phyloP scores from a whole-genome alignment of 2,329 filamentous ascomycete species.

The Fonsecaea monophora region DNA sequence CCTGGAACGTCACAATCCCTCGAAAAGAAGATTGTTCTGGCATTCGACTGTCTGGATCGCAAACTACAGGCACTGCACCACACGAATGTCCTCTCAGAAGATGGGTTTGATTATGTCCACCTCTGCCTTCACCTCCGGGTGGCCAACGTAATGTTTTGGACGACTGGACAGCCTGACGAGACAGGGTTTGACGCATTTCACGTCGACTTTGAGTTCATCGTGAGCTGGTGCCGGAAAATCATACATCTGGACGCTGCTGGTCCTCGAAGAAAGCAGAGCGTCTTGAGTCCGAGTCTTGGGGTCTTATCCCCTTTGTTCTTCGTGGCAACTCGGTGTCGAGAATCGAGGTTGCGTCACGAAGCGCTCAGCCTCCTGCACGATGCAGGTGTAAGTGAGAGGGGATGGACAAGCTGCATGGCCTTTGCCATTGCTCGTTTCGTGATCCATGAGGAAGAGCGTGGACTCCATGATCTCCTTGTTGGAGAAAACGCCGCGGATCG shows the following conservation, averaged over 20 bases:
- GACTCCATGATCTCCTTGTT: neutral
- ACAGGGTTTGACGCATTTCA: slow-evolving; percentile 19
- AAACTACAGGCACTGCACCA: slow-evolving; percentile 10
- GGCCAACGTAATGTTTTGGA: slow-evolving; percentile 19
- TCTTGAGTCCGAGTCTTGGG: slow-evolving; percentile 46
- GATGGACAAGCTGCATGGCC: slow-evolving; percentile 32
- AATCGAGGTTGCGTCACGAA: slow-evolving; percentile 57
- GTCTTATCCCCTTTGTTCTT: slow-evolving; percentile 70
- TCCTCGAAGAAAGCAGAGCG: neutral
- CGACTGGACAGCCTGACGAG: slow-evolving; percentile 12
- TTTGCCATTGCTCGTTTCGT: slow-evolving; percentile 23
- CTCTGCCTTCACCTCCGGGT: slow-evolving; percentile 20
- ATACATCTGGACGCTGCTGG: slow-evolving; percentile 6
- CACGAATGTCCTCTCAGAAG: neutral
- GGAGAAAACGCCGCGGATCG: neutral
- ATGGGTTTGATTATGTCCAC: slow-evolving; percentile 13
- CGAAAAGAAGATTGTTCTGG: slow-evolving; percentile 6
- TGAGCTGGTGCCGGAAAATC: slow-evolving; percentile 15
- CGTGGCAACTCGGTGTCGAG: slow-evolving; percentile 69
- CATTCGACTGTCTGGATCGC: neutral
- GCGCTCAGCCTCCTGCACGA: slow-evolving; percentile 20
- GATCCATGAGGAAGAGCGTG: slow-evolving; percentile 17
- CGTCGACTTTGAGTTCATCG: slow-evolving; percentile 15
- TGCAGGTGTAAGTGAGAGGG: slow-evolving; percentile 11
- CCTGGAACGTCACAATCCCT: neutral